Evolutionary conservation across 2,329 filamentous ascomycete genomes (phyloP).

Genomic region (Aspergillus spinulosporus): DNA sequence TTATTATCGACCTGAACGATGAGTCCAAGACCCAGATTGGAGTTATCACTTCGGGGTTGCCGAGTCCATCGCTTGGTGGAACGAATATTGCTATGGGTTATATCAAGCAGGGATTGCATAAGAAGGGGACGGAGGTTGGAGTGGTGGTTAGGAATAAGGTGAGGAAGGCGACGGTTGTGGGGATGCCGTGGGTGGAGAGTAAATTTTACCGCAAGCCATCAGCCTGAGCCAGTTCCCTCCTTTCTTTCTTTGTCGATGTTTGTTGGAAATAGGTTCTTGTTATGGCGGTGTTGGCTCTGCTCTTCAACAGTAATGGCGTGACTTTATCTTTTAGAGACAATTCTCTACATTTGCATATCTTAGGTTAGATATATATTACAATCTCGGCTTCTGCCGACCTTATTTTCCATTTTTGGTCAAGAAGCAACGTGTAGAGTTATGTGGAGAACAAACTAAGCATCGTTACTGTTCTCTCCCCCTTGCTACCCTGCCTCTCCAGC

Average conservation of each 20-base stretch:
- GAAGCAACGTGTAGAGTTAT: too few relatives aligned
- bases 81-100: conserved; percentile 98
- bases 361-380: background rate
- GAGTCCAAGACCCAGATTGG: conserved; percentile 68
- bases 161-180: conserved; percentile 72
- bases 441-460: too few relatives aligned
- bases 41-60: conserved; percentile 82
- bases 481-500: too few relatives aligned
- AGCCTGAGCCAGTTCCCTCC: conserved; percentile 1
- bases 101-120: conserved; percentile 76
- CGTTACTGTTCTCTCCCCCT: too few relatives aligned
- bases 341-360: background rate
- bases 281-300: background rate
- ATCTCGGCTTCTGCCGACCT: background rate
- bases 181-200: conserved; percentile 84
- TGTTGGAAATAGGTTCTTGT: background rate
- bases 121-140: conserved; percentile 76
- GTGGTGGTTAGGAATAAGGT: conserved; percentile 75
- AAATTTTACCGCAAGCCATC: conserved; percentile 64
- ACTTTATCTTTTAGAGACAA: background rate
- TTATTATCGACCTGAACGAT: conserved; percentile 63
- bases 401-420: too few relatives aligned
- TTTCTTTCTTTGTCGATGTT: background rate
- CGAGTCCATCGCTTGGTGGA: conserved; percentile 74
- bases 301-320: background rate